Conservation (phyloP, 805 yeast genomes). For the Debaryomyces tyrocola region DNA sequence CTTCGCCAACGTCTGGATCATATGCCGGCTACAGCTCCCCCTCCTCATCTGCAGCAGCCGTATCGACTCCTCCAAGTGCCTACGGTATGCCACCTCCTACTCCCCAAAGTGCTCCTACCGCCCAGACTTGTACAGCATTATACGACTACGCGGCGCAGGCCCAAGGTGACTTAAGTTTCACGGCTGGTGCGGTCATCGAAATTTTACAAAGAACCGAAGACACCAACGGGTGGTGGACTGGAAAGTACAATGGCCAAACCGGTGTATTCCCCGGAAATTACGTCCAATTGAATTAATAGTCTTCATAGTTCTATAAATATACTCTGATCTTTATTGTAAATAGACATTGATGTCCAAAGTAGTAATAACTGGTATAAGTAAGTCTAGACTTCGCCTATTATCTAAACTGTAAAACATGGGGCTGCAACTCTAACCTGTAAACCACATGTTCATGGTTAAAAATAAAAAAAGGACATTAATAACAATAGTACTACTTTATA, state of each 20-base stretch:
- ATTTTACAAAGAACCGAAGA: slow-evolving; percentile 80
- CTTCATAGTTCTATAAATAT: too few species aligned
- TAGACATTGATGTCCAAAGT: too few species aligned
- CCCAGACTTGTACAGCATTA: slow-evolving; percentile 78
- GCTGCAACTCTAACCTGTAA: too few species aligned
- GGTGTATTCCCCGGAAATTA: slow-evolving; percentile 98
- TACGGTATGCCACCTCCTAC: slow-evolving; percentile 24
- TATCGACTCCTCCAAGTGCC: slow-evolving; percentile 29
- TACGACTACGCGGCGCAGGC: slow-evolving; percentile 94
- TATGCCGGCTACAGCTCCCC: slow-evolving; percentile 13
- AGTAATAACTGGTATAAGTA: too few species aligned
- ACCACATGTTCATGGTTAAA: too few species aligned
- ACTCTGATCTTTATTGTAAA: too few species aligned
- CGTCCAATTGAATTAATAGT: slow-evolving; percentile 61
- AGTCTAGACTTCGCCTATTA: too few species aligned
- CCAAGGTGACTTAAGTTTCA: slow-evolving; percentile 83
- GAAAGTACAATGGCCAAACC: slow-evolving; percentile 74
- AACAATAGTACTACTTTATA: too few species aligned
- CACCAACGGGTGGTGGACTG: slow-evolving; percentile 98
- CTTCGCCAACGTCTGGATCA: slow-evolving; percentile 15
- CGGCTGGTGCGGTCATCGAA: slow-evolving; percentile 85
- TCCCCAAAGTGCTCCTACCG: slow-evolving; percentile 29
- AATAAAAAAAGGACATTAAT: too few species aligned
- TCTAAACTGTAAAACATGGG: too few species aligned
- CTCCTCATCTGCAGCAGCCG: slow-evolving; percentile 22